Conservation (phyloP, 352 stramenopile genomes). For the Globisporangium orthogonon region DNA sequence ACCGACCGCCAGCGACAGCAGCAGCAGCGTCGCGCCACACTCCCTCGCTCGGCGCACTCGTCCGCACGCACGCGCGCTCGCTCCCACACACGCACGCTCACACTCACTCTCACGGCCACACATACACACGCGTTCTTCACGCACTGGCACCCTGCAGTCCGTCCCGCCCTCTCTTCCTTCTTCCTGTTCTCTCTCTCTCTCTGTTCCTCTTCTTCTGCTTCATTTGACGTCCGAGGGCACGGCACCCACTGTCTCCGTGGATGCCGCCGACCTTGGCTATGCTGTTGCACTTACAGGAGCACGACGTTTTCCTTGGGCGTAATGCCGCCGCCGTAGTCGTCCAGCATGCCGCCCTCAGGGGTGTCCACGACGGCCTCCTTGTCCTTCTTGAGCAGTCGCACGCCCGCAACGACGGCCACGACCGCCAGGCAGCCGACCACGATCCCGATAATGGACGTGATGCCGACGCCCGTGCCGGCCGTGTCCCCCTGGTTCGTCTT, state of each 20-base stretch:
- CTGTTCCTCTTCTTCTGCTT: slow-evolving; percentile 2
- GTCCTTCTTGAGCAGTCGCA: slow-evolving; percentile 54
- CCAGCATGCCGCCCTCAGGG: slow-evolving; percentile 26
- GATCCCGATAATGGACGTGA: slow-evolving; percentile 44
- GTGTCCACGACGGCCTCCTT: slow-evolving; percentile 51
- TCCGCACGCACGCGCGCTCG: background rate
- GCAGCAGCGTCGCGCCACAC: background rate
- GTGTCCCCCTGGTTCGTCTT: slow-evolving; percentile 9
- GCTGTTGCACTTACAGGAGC: slow-evolving; percentile 53
- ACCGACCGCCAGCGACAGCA: background rate
- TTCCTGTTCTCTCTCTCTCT: background rate
- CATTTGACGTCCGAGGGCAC: background rate
- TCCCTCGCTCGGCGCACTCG: slow-evolving; percentile 1
- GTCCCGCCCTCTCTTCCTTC: background rate
- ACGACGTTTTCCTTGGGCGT: slow-evolving; percentile 81
- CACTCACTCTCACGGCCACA: slow-evolving; percentile 1
- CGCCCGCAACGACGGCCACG: slow-evolving; percentile 58
- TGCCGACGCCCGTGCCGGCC: slow-evolving; percentile 13
- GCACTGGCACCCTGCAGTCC: no score
- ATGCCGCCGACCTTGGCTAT: background rate
- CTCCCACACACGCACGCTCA: background rate
- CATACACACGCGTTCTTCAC: background rate
- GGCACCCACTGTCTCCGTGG: background rate
- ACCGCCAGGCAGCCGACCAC: slow-evolving; percentile 69
- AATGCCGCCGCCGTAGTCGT: slow-evolving; percentile 60